These are phyloP conservation scores for Gossypium arboreum DNA, from an alignment of 345 rosid species.

Conservation along the genomic window DNA sequence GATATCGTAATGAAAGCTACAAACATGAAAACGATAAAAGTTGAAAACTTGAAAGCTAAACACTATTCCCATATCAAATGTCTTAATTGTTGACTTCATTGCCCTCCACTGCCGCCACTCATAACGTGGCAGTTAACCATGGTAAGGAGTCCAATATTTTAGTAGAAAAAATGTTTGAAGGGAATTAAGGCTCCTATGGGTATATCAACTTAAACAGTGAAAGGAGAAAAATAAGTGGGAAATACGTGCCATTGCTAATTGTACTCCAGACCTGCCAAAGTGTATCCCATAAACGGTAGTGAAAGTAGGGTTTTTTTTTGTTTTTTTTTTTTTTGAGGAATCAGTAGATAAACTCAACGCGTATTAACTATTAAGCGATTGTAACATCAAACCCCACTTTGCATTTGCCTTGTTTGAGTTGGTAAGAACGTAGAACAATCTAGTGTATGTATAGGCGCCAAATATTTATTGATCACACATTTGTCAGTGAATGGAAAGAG, in stretches of 20 bases:
- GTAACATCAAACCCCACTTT: slow-evolving; percentile 11
- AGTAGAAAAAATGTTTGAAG: neutral
- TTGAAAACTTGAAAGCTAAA: slow-evolving; percentile 2
- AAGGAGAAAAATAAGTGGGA: slow-evolving; percentile 13
- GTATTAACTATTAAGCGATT: neutral
- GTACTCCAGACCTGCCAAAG: neutral
- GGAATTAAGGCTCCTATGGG: slow-evolving; percentile 4
- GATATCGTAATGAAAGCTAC: neutral
- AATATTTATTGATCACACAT: neutral
- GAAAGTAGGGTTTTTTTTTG: slow-evolving; percentile 7
- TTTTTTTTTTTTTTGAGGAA: neutral
- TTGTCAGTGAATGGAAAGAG: neutral
- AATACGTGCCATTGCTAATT: slow-evolving; percentile 20
- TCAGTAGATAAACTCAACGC: neutral
- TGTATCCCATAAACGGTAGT: slow-evolving; percentile 11
- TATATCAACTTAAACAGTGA: neutral
- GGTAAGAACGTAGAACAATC: slow-evolving; percentile 11
- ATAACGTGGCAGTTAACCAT: slow-evolving; percentile 16
- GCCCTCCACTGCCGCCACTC: neutral
- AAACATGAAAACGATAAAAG: neutral
- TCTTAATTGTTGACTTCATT: neutral
- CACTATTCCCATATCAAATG: neutral
- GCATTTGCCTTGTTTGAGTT: neutral
- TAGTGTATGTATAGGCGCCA: neutral
- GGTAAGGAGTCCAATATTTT: neutral